phyloP scores from a whole-genome alignment of 2,329 filamentous ascomycete species.

The Sporothrix protearum region DNA sequence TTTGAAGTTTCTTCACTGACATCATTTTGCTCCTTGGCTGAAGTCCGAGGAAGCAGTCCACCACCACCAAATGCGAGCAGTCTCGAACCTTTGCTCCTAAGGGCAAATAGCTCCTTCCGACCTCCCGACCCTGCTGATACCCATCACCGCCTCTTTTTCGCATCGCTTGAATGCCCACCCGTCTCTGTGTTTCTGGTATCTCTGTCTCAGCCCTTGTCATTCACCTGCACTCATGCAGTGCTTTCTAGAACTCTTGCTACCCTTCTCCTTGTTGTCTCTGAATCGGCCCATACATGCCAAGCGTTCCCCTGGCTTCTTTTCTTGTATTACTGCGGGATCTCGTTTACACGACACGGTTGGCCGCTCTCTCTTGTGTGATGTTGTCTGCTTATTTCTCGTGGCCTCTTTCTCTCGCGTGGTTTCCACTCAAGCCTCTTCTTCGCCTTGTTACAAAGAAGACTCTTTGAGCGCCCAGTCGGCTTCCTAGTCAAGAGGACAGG shows the following conservation, averaged over 20 bases:
- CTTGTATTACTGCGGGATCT: constrained; percentile 3
- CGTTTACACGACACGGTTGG: constrained; percentile 13
- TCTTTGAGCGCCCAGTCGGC: background rate
- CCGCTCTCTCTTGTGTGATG: background rate
- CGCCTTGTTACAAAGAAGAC: background rate
- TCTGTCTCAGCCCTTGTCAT: background rate
- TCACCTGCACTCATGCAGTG: background rate
- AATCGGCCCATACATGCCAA: background rate
- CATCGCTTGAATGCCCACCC: background rate
- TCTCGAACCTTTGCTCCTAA: background rate
- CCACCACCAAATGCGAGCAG: background rate
- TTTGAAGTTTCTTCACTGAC: background rate
- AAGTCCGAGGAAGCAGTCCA: background rate
- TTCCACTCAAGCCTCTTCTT: background rate
- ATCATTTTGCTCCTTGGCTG: background rate
- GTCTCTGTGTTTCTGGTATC: background rate
- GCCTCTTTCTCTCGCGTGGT: background rate
- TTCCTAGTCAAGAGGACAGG: background rate
- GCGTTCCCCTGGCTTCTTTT: background rate
- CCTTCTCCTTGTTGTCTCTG: background rate
- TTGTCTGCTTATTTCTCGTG: background rate
- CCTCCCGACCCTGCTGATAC: background rate
- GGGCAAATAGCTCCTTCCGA: background rate
- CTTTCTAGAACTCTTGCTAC: background rate
- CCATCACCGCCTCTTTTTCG: background rate